Evolutionary conservation across 2,329 filamentous ascomycete genomes (phyloP).

Genomic region (Phoma sp.): DNA sequence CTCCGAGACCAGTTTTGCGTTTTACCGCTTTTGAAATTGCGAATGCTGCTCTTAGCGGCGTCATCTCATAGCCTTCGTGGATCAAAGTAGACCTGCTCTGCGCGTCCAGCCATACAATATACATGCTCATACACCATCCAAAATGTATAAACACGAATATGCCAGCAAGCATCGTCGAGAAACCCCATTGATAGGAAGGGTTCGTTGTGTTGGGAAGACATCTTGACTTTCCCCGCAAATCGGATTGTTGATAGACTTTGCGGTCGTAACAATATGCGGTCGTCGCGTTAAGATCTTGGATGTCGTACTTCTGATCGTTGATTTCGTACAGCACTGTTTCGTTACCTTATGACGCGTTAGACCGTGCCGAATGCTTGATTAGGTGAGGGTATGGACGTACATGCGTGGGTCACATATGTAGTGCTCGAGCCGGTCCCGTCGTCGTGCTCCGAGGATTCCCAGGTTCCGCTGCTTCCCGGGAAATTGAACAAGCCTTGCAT

Average conservation of each 20-base stretch:
- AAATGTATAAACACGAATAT: constrained; percentile 42
- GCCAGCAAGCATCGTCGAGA: constrained; percentile 44
- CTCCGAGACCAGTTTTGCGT: constrained; percentile 29
- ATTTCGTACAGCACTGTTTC: constrained; percentile 20
- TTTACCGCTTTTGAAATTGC: constrained; percentile 34
- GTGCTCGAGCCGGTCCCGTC: neutral
- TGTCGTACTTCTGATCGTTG: constrained; percentile 22
- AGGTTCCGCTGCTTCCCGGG: constrained; percentile 9
- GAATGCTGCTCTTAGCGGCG: constrained; percentile 42
- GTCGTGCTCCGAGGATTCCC: neutral
- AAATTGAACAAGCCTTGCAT: constrained; percentile 15
- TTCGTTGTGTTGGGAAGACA: constrained; percentile 40
- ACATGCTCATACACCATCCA: constrained; percentile 44
- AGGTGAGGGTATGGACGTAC: neutral
- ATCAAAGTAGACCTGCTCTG: constrained; percentile 36
- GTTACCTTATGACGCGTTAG: constrained; percentile 22
- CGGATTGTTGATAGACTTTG: constrained; percentile 27
- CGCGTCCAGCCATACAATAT: constrained; percentile 46
- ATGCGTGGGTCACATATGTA: neutral
- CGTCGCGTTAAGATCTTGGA: constrained; percentile 15
- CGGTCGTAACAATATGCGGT: constrained; percentile 23
- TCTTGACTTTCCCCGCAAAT: constrained; percentile 20
- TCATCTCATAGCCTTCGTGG: constrained; percentile 39
- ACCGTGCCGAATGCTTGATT: too few relatives aligned
- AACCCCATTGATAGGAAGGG: constrained; percentile 47